Evolutionary conservation across 768 basidiomycete species (phyloP), one percentile per base, ranked within the genome.

Genomic region (Amanita muscaria): DNA sequence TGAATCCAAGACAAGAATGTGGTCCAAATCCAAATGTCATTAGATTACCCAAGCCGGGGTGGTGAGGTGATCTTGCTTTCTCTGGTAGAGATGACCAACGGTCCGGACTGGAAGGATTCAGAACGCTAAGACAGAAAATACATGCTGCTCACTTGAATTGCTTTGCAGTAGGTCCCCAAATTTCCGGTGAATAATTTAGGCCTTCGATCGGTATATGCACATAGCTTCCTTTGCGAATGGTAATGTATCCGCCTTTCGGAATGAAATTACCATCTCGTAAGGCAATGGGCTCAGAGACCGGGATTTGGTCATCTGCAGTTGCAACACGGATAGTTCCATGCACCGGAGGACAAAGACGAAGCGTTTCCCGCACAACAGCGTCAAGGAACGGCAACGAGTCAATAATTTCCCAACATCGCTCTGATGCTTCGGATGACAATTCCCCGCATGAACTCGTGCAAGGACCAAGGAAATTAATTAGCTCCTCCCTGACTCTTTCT

Each of bases 151-250:
- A 79, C 77, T 73, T 74, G 64, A 79, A 80, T 48, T 63, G 56
- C 39, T 54, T 53, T 1, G 76, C 73, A 55, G 79, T 75, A 32
- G 58, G 49, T 1, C 79, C 78, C 75, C 77, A 81, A 16, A 77
- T 63, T 22, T 73, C 71, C 48, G 70, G 65, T 33, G 64, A 60
- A 40, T 69, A 56, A 51, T 74, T 79, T 24, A 77, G 55, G 2
- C 74, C 77, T 54, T 79, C 77, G 31, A 77, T 67, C 2, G 77
- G 76, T 30, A 79, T 68, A 47, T 79, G 76, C 10, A 80, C 62
- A 47, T 69, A 75, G 49, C 68, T 72, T 6, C 76, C 77, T 49
- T 76, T 76, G 39, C 67, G 64, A 45, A 80, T 74, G 29, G 54
- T 62, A 32, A 75, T 63, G 41, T 59, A 56, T 18, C 55, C 66